These are phyloP conservation scores for Flaveria sonorensis DNA, from an alignment of 129 eudicot genomes.

Conservation along the genomic window DNA sequence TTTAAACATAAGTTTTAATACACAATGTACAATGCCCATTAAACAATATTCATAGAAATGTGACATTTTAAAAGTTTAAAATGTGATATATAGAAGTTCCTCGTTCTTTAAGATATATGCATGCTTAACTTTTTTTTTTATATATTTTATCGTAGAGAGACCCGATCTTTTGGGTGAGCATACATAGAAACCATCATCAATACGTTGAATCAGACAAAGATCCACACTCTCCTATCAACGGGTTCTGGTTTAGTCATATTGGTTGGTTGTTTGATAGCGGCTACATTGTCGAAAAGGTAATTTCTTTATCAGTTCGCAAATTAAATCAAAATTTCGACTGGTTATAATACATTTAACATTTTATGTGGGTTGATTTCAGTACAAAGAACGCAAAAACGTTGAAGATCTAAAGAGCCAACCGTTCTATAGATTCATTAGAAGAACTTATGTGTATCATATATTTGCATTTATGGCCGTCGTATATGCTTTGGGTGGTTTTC, in stretches of 20 bases:
- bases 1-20: too few species aligned
- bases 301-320: not conserved
- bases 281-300: conserved; percentile 27
- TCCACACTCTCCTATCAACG: conserved; percentile 32
- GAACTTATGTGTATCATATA: conserved; percentile 28
- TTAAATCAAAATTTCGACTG: not conserved
- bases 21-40: too few species aligned
- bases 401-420: conserved; percentile 37
- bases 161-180: conserved; percentile 54
- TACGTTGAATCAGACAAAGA: conserved; percentile 35
- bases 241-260: conserved; percentile 54
- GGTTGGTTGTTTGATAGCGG: conserved; percentile 35
- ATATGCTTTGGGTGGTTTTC: conserved; percentile 30
- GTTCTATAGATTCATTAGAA: conserved; percentile 24
- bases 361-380: not conserved
- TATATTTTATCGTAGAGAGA: conserved; percentile 29
- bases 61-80: too few species aligned
- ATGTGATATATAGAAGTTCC: too few species aligned
- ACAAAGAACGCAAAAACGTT: conserved; percentile 31
- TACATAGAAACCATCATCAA: conserved; percentile 49
- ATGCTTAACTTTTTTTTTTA: not conserved
- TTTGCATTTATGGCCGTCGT: conserved; percentile 17
- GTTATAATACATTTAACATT: not conserved
- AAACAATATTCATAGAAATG: too few species aligned
- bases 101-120: too few species aligned